Percentiles rank a stretch among this genome's conserved stretches.
Conservation (phyloP, 345 rosid genomes). For the Citrus trifoliata region DNA sequence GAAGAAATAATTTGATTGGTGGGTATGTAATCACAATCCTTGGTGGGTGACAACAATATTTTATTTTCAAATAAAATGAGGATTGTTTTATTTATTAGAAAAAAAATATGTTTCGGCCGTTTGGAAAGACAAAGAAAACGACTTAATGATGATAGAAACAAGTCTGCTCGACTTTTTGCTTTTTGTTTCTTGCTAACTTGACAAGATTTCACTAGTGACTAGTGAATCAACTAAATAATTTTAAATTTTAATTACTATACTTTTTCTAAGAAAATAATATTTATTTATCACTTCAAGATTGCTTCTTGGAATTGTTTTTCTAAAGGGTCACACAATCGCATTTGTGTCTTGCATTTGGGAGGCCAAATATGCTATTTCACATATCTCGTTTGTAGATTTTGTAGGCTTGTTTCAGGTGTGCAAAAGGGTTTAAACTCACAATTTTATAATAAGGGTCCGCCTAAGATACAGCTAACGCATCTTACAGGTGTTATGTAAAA, state of each 20-base stretch:
- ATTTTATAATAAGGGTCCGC: too few species aligned
- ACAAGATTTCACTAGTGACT: not conserved
- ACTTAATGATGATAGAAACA: slow-evolving; percentile 8
- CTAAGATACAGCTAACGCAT: too few species aligned
- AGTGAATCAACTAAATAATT: too few species aligned
- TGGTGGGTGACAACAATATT: not conserved
- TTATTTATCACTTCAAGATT: not conserved
- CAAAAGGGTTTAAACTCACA: too few species aligned
- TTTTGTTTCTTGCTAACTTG: not conserved
- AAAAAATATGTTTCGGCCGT: not conserved
- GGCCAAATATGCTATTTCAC: not conserved
- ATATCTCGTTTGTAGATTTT: not conserved
- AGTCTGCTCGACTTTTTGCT: not conserved
- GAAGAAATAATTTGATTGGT: slow-evolving; percentile 1
- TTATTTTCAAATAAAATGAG: not conserved
- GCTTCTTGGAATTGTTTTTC: not conserved
- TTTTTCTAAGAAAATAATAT: not conserved
- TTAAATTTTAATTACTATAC: not conserved
- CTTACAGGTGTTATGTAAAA: too few species aligned
- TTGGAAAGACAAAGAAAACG: not conserved
- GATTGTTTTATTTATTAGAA: not conserved
- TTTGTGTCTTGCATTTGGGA: slow-evolving; percentile 2
- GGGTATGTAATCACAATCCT: not conserved
- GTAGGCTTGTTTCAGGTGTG: not conserved
- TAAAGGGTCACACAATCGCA: not conserved